phyloP scores from a whole-genome alignment of 192 early-diverging fungal species.

The Linnemannia hyalina region DNA sequence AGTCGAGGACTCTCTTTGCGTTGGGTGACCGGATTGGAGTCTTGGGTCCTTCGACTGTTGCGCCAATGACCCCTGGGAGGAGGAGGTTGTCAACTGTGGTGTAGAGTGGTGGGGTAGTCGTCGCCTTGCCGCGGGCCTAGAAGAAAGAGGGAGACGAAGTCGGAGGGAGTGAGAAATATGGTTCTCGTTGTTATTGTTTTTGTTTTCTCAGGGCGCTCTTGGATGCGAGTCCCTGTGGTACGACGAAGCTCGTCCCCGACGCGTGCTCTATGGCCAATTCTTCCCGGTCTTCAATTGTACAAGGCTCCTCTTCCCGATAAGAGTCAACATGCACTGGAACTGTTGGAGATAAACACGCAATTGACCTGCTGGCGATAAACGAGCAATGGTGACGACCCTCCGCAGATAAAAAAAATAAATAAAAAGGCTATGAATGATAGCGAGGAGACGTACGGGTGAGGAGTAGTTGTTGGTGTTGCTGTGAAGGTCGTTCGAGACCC shows the following conservation, averaged over 20 bases:
- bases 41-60: conserved; percentile 49
- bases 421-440: background rate
- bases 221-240: background rate
- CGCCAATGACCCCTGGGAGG: conserved; percentile 41
- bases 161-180: background rate
- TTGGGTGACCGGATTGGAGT: conserved; percentile 27
- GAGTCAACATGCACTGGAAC: background rate
- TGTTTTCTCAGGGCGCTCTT: background rate
- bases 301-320: background rate
- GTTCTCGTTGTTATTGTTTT: background rate
- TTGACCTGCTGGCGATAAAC: background rate
- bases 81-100: conserved; percentile 30
- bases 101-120: background rate
- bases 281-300: background rate
- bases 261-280: background rate
- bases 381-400: background rate
- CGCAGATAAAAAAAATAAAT: no score
- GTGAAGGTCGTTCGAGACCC: background rate
- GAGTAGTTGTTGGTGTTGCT: background rate
- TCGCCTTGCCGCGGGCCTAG: background rate
- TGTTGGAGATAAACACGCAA: background rate
- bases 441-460: background rate
- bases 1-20: background rate
- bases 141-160: background rate
- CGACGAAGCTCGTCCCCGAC: background rate